Evolutionary conservation across 2,329 filamentous ascomycete genomes (phyloP), one percentile per base, ranked within the genome.

Genomic region (Aspergillus texensis): DNA sequence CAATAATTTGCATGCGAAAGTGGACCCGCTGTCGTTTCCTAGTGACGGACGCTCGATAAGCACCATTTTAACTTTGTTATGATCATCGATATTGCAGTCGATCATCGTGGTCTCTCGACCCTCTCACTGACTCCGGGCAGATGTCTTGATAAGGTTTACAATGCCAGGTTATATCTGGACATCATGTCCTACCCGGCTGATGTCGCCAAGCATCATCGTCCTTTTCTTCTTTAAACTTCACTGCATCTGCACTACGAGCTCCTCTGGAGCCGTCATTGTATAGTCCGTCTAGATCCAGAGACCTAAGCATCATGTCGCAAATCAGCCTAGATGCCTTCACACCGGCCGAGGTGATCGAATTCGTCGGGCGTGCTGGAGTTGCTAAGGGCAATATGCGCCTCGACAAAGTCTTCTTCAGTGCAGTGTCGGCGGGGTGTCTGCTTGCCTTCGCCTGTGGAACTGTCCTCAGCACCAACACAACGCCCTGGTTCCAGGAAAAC

Each of bases 371-470:
- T 12, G 78, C 81, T n/a, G 85, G 84, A 6, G 77, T 77, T 30
- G 78, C 78, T 59, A 87, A 86, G 70, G 83, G 82, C 11, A 79
- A 82, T 61, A 86, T 83, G 82, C 78, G 83, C 11, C 73, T 81
- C 4, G 81, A 85, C 69, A 86, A 86, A 66, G 76, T 85, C 46
- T 85, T 86, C 66, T 68, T 84, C 53, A 84, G 81, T 63, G 75
- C 81, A 4, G 78, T 86, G 46, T 81, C 84, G 53, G 84, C 84
- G 5, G 85, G 85, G 0, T 80, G 80, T 61, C 72, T 87, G 6
- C 74, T 87, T 1, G 78, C 81, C 2, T 86, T 87, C 65, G 84
- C 81, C 6, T 82, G 80, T 48, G 83, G 81, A 0, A 79, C 82
- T 2, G 71, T 76, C 0, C 73, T 85, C n/a, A 81, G 78, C 57